Conservation (phyloP, 768 basidiomycete genomes). For the Lyophyllum atratum region DNA sequence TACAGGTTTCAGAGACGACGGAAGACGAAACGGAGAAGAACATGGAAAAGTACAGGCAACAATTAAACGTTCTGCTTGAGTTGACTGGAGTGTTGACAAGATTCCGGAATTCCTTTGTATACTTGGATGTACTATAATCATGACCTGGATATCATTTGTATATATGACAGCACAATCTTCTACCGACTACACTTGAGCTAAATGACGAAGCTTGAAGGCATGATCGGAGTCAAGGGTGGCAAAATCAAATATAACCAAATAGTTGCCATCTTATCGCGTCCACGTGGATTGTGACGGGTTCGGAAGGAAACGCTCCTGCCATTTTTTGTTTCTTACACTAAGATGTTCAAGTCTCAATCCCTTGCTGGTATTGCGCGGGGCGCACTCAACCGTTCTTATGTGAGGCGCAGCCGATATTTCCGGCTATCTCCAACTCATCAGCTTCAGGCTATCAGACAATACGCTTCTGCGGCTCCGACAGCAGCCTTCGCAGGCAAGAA, state of each 20-base stretch:
- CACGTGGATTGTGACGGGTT: slow-evolving; percentile 15
- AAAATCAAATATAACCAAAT: slow-evolving; percentile 1
- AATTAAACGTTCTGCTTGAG: slow-evolving; percentile 88
- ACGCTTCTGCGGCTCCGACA: slow-evolving; percentile 80
- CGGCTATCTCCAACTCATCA: slow-evolving; percentile 4
- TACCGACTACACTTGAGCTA: too few species aligned
- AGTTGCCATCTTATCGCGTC: slow-evolving; percentile 11
- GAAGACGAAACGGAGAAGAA: slow-evolving; percentile 84
- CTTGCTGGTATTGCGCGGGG: slow-evolving; percentile 58
- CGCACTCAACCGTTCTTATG: slow-evolving; percentile 50
- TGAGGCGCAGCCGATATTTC: slow-evolving; percentile 26
- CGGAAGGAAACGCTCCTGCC: slow-evolving; percentile 21
- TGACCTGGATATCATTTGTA: not conserved
- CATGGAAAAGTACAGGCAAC: slow-evolving; percentile 89
- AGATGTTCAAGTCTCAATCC: slow-evolving; percentile 61
- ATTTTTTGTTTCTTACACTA: slow-evolving; percentile 24
- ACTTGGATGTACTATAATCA: slow-evolving; percentile 7
- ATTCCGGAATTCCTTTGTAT: slow-evolving; percentile 3
- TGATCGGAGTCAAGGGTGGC: too few species aligned
- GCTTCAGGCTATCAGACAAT: slow-evolving; percentile 39
- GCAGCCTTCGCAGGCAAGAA: slow-evolving; percentile 92
- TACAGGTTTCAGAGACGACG: slow-evolving; percentile 49
- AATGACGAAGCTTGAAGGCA: too few species aligned
- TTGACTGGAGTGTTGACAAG: slow-evolving; percentile 27
- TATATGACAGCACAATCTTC: too few species aligned